Conservation (phyloP, 768 basidiomycete genomes). For the Collybia nuda region DNA sequence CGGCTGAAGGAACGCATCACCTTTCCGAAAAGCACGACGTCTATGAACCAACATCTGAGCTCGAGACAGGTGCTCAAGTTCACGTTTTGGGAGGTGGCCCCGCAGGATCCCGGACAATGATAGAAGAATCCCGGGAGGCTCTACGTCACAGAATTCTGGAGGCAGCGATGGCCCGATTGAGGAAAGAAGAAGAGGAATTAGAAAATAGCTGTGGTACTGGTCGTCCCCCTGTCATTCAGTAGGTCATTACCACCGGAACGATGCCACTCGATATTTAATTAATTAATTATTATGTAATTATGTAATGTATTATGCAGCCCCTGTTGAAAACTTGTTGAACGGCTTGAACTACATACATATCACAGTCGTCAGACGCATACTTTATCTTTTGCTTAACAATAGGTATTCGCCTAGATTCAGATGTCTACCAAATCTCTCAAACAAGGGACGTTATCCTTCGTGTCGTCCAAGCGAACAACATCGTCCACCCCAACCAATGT, state of each 20-base stretch:
- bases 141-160: conserved; percentile 53
- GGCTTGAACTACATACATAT: no score
- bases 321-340: no score
- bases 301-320: no score
- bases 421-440: conserved; percentile 26
- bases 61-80: conserved; percentile 54
- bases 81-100: conserved; percentile 50
- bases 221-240: neutral
- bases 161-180: conserved; percentile 61
- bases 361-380: no score
- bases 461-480: conserved; percentile 44
- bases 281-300: no score
- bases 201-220: conserved; percentile 71
- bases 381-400: no score
- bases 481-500: conserved; percentile 25
- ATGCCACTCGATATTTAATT: no score
- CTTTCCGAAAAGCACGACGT: conserved; percentile 40
- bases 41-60: conserved; percentile 53
- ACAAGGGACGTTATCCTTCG: conserved; percentile 46
- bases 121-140: conserved; percentile 54
- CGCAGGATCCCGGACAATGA: conserved; percentile 8
- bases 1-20: conserved; percentile 51
- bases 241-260: no score
- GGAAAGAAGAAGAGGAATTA: conserved; percentile 67
- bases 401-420: neutral